phyloP scores from a whole-genome alignment of 2,329 filamentous ascomycete genomes.

The Sphaceloma murrayae region DNA sequence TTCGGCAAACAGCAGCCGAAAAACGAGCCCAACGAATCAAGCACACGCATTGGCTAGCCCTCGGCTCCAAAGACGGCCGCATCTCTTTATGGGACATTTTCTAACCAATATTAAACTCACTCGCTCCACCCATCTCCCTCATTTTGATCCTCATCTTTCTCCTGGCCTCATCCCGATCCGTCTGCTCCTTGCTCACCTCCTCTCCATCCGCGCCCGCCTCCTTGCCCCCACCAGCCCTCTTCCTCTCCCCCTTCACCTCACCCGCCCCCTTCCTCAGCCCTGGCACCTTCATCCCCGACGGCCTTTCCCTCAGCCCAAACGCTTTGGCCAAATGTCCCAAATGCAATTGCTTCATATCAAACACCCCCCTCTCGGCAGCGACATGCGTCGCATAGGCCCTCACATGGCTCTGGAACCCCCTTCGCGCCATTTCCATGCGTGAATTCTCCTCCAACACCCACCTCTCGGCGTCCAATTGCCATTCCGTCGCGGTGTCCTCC shows the following conservation, averaged over 20 bases:
- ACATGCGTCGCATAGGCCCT: slow-evolving; percentile 92
- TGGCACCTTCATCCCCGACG: slow-evolving; percentile 60
- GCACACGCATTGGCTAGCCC: slow-evolving; percentile 77
- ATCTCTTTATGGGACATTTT: slow-evolving; percentile 95
- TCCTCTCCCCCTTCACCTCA: slow-evolving; percentile 38
- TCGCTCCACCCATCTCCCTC: slow-evolving; percentile 42
- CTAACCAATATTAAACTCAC: slow-evolving; percentile 50
- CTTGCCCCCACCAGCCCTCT: slow-evolving; percentile 27
- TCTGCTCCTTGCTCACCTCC: slow-evolving; percentile 28
- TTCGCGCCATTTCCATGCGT: slow-evolving; percentile 68
- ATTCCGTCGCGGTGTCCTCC: slow-evolving; percentile 58
- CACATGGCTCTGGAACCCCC: slow-evolving; percentile 85
- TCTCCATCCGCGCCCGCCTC: slow-evolving; percentile 23
- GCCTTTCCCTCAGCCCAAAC: slow-evolving; percentile 80
- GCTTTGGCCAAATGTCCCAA: slow-evolving; percentile 89
- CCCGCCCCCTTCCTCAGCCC: slow-evolving; percentile 42
- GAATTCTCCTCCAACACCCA: slow-evolving; percentile 56
- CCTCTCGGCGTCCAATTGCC: slow-evolving; percentile 56
- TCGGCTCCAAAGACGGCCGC: slow-evolving; percentile 88
- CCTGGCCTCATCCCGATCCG: slow-evolving; percentile 34
- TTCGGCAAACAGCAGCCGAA: slow-evolving; percentile 21
- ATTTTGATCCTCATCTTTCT: slow-evolving; percentile 47
- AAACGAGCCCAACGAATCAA: slow-evolving; percentile 46
- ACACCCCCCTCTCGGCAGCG: slow-evolving; percentile 71
- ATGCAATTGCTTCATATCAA: slow-evolving; percentile 86